Evolutionary conservation across 176 grass and related monocot species (phyloP).

Genomic region (Thalia dealbata): DNA sequence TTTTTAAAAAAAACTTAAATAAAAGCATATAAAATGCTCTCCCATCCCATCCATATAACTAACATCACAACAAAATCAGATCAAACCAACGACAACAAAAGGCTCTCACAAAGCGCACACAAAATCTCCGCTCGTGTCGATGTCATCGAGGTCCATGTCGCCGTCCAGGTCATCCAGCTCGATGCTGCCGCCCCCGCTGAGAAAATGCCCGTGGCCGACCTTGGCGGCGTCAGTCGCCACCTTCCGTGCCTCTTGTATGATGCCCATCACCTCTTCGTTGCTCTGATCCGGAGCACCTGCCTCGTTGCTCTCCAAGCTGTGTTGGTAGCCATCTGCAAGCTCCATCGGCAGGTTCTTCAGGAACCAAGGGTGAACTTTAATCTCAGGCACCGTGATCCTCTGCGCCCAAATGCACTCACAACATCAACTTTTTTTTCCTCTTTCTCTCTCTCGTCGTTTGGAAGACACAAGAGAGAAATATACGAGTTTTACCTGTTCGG

Average conservation of each 20-base stretch:
- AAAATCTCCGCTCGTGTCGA: constrained; percentile 72
- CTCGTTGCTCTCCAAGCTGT: not conserved
- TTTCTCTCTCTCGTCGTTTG: no score
- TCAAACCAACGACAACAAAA: no score
- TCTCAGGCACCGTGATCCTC: not conserved
- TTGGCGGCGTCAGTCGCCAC: constrained; percentile 29
- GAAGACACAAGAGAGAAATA: not conserved
- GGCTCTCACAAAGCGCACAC: constrained; percentile 45
- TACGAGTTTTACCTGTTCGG: constrained; percentile 56
- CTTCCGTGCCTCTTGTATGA: constrained; percentile 4
- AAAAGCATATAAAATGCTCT: no score
- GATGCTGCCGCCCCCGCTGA: constrained; percentile 48
- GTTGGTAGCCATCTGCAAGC: not conserved
- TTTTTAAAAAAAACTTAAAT: no score
- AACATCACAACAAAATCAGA: no score
- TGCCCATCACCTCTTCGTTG: constrained; percentile 2
- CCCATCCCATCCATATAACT: no score
- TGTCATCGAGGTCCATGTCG: constrained; percentile 45
- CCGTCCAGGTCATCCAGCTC: constrained; percentile 72
- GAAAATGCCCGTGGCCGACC: constrained; percentile 21
- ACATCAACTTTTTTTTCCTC: no score
- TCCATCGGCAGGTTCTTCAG: constrained; percentile 1
- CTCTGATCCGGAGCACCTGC: not conserved
- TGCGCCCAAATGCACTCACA: not conserved
- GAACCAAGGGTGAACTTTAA: not conserved